Percentiles rank a stretch among this genome's conserved stretches.
These are phyloP conservation scores for Stephania cephalantha DNA, from an alignment of 164 flowering plant genomes.

Conservation along the genomic window DNA sequence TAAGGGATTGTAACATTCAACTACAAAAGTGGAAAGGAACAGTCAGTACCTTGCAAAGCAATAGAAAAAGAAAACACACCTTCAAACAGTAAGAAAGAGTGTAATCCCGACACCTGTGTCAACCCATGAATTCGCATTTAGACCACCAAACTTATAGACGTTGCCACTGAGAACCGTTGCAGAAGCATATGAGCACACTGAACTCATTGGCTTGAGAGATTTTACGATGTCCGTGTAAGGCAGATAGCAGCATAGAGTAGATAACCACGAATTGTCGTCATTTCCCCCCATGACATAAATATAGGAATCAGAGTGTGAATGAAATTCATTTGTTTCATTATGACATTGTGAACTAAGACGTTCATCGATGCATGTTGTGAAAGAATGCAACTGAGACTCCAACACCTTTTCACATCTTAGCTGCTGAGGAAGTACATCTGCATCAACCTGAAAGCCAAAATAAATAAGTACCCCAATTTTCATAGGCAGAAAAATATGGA, in stretches of 20 bases:
- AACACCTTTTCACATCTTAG: conserved; percentile 35
- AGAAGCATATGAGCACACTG: conserved; percentile 56
- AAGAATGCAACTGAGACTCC: conserved; percentile 27
- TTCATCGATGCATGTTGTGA: conserved; percentile 17
- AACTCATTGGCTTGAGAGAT: conserved; percentile 59
- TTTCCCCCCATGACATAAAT: conserved; percentile 69
- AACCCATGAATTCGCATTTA: conserved; percentile 55
- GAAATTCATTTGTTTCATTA: conserved; percentile 19
- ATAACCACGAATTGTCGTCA: conserved; percentile 62
- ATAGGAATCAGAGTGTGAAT: conserved; percentile 29
- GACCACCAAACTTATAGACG: conserved; percentile 74
- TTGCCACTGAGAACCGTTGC: conserved; percentile 43
- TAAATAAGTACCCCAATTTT: neutral
- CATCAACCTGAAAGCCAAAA: conserved; percentile 34
- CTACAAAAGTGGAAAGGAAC: conserved; percentile 30
- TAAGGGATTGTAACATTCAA: conserved; percentile 53
- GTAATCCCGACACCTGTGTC: conserved; percentile 58
- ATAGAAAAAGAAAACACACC: neutral
- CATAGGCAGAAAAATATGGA: neutral
- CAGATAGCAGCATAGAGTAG: conserved; percentile 45
- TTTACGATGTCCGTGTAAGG: conserved; percentile 48
- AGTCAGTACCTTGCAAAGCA: conserved; percentile 5
- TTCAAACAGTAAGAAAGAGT: conserved; percentile 1
- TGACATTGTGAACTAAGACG: conserved; percentile 8
- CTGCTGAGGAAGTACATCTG: conserved; percentile 39